phyloP scores from a whole-genome alignment of 2,329 filamentous ascomycete species.

The Trichoderma lentiforme region DNA sequence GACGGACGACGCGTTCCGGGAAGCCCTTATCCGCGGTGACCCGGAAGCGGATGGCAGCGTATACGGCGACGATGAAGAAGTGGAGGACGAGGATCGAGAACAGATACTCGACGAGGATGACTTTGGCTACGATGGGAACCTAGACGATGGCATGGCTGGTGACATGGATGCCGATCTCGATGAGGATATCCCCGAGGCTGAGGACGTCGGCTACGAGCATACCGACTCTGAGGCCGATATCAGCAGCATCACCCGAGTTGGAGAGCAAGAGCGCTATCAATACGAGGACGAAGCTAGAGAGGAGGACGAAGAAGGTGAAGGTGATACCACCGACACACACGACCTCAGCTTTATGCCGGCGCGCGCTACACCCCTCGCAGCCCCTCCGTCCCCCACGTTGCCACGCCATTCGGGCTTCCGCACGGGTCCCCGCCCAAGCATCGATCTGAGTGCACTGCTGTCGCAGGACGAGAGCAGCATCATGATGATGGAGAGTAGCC shows the following conservation, averaged over 20 bases:
- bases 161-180: conserved; percentile 69
- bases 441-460: conserved; percentile 56
- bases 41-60: conserved; percentile 46
- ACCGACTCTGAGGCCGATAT: conserved; percentile 70
- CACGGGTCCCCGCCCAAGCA: conserved; percentile 41
- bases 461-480: conserved; percentile 58
- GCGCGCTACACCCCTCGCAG: conserved; percentile 30
- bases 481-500: conserved; percentile 49
- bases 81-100: conserved; percentile 54
- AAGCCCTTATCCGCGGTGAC: conserved; percentile 52
- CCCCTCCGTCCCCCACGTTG: conserved; percentile 39
- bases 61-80: conserved; percentile 52
- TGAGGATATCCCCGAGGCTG: conserved; percentile 65
- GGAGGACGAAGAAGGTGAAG: conserved; percentile 22
- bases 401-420: conserved; percentile 27
- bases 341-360: conserved; percentile 41
- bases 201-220: conserved; percentile 67
- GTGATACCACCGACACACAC: conserved; percentile 22
- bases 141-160: conserved; percentile 28
- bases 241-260: conserved; percentile 44
- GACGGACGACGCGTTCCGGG: conserved; percentile 60
- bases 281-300: conserved; percentile 20
- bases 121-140: conserved; percentile 37
- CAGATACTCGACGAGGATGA: conserved; percentile 64
- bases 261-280: conserved; percentile 28